phyloP scores from a whole-genome alignment of 139 green algal genomes.

The Chlamydomonas sp. region DNA sequence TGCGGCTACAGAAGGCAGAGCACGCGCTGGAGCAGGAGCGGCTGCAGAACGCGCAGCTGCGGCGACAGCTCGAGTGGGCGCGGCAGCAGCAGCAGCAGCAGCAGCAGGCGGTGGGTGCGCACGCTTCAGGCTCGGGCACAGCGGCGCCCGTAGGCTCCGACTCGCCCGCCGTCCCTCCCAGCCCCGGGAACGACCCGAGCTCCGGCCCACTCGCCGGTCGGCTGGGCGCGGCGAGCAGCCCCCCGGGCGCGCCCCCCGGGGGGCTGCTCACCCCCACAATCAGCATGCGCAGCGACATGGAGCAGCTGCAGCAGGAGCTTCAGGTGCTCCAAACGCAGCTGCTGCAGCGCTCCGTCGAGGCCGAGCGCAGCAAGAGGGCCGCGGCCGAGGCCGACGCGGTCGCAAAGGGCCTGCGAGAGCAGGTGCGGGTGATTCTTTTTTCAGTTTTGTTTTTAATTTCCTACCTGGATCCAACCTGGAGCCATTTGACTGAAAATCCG shows the following conservation, averaged over 20 bases:
- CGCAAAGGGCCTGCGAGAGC: neutral
- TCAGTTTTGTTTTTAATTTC: too few species aligned
- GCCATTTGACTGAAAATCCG: too few species aligned
- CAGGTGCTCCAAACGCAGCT: neutral
- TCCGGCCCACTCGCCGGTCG: neutral
- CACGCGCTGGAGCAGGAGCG: conserved; percentile 29
- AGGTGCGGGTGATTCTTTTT: too few species aligned
- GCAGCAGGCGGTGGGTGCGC: too few species aligned
- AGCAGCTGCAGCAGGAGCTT: conserved; percentile 11
- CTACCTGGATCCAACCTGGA: too few species aligned
- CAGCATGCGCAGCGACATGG: neutral
- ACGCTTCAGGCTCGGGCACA: too few species aligned
- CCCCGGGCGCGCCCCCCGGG: neutral
- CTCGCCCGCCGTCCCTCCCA: neutral
- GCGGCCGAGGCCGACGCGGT: neutral
- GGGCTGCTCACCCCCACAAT: neutral
- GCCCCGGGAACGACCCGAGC: neutral
- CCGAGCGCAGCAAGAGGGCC: neutral
- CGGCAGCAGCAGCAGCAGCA: neutral
- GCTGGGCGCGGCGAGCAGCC: neutral
- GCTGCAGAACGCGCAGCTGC: conserved; percentile 14
- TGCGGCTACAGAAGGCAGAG: conserved; percentile 28
- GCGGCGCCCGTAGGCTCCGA: too few species aligned
- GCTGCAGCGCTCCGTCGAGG: conserved; percentile 5
- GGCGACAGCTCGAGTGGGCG: conserved; percentile 14